Evolutionary conservation across 192 early-diverging fungal species (phyloP).

Genomic region (Backusella psychrophila): DNA sequence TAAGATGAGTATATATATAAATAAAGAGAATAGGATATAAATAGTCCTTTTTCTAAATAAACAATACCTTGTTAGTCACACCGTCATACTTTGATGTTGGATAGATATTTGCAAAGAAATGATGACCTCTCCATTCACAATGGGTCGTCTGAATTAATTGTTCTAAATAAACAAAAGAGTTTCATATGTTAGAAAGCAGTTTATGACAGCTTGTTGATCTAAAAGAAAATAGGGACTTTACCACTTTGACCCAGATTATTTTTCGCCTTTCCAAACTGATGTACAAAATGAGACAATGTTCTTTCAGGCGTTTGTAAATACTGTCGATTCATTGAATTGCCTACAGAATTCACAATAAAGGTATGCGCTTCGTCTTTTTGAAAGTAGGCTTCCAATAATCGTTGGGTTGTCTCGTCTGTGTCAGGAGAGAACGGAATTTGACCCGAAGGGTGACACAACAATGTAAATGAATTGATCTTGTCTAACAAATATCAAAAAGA

Average conservation of each 20-base stretch:
- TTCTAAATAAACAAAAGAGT: background rate
- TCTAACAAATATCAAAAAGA: background rate
- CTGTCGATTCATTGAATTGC: background rate
- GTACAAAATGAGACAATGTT: constrained; percentile 8
- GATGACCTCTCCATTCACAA: constrained; percentile 15
- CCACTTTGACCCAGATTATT: background rate
- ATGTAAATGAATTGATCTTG: constrained; percentile 20
- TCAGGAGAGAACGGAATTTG: constrained; percentile 6
- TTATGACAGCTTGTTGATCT: background rate
- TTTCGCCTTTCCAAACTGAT: constrained; percentile 25
- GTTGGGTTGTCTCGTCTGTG: constrained; percentile 10
- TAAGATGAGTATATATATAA: background rate
- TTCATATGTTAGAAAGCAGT: no score
- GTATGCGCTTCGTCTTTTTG: background rate
- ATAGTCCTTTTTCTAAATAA: background rate
- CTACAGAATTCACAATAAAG: background rate
- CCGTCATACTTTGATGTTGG: constrained; percentile 6
- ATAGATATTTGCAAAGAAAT: constrained; percentile 19
- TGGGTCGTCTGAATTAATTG: constrained; percentile 1
- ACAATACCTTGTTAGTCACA: constrained; percentile 15
- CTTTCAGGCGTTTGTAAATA: background rate
- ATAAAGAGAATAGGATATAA: background rate
- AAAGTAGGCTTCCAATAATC: constrained; percentile 12
- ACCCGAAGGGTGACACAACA: constrained; percentile 12
- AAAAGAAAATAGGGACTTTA: background rate